Evolutionary conservation across 495 filamentous ascomycete species (phyloP).

Genomic region (Penicillium chermesinum): DNA sequence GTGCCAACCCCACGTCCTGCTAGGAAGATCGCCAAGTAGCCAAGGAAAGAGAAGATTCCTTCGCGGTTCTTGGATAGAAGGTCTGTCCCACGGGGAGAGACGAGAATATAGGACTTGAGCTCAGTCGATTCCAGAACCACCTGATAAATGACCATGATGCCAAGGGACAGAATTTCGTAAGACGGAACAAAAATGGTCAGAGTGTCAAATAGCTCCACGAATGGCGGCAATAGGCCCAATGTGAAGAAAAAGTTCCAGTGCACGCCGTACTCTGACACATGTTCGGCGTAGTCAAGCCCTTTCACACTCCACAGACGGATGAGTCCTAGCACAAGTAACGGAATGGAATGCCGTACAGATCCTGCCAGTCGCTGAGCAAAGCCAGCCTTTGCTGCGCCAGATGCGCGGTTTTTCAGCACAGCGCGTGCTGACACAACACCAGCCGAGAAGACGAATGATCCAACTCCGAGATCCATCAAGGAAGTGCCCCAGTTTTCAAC

Average conservation of each 20-base stretch:
- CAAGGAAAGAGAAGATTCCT: conserved; percentile 86
- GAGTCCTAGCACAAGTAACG: conserved; percentile 74
- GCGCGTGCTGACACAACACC: conserved; percentile 88
- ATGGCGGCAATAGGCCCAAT: conserved; percentile 79
- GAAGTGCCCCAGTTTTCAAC: conserved; percentile 98
- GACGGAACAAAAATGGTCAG: conserved; percentile 55
- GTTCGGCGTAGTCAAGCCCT: conserved; percentile 90
- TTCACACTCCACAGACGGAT: conserved; percentile 85
- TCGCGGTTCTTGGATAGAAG: conserved; percentile 87
- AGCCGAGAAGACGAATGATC: conserved; percentile 93
- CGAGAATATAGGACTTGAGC: conserved; percentile 77
- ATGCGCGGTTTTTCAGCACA: conserved; percentile 65
- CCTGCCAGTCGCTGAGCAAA: conserved; percentile 51
- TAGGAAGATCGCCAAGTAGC: conserved; percentile 93
- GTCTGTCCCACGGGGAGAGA: conserved; percentile 66
- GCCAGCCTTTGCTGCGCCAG: conserved; percentile 29
- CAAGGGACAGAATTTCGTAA: conserved; percentile 64
- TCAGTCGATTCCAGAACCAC: conserved; percentile 67
- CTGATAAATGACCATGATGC: conserved; percentile 64
- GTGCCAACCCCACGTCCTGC: conserved; percentile 79
- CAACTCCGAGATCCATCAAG: conserved; percentile 95
- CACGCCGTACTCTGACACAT: conserved; percentile 95
- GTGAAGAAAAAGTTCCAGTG: conserved; percentile 99
- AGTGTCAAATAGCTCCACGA: conserved; percentile 80
- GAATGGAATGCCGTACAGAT: conserved; percentile 74